Evolutionary conservation across 345 rosid genomes (phyloP).

Genomic region (Psidium friedrichsthalianum): DNA sequence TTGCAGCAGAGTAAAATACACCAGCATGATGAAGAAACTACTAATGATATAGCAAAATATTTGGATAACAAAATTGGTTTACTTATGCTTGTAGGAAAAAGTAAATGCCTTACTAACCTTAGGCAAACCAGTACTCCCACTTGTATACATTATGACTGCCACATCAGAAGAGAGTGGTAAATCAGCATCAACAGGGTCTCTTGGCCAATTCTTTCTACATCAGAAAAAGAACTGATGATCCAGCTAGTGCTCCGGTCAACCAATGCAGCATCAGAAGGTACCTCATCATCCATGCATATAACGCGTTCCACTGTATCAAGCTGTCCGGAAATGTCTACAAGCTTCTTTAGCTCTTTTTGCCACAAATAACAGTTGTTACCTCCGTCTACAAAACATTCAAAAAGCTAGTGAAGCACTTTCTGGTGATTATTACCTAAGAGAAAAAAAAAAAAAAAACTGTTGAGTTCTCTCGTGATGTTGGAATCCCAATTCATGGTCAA

Average conservation of each 20-base stretch:
- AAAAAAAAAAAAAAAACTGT: not conserved
- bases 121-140: slow-evolving; percentile 98
- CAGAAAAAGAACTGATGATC: slow-evolving; percentile 45
- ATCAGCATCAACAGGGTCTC: slow-evolving; percentile 57
- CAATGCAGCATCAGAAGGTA: slow-evolving; percentile 44
- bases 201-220: slow-evolving; percentile 62
- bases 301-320: slow-evolving; percentile 81
- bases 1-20: not conserved
- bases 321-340: slow-evolving; percentile 69
- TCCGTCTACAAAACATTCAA: slow-evolving; percentile 49
- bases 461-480: not conserved
- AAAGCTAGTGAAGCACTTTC: not conserved
- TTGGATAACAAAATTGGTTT: not conserved
- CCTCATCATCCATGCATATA: slow-evolving; percentile 75
- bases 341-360: slow-evolving; percentile 76
- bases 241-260: slow-evolving; percentile 38
- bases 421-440: not conserved
- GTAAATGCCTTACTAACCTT: slow-evolving; percentile 41
- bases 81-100: not conserved
- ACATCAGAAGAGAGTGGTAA: slow-evolving; percentile 71
- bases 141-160: slow-evolving; percentile 98
- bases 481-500: not conserved
- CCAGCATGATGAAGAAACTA: not conserved
- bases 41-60: not conserved
- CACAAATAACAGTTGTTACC: slow-evolving; percentile 88